These are phyloP conservation scores for Fusarium bactridioides DNA, from an alignment of 2,329 filamentous ascomycete genomes.

Conservation along the genomic window DNA sequence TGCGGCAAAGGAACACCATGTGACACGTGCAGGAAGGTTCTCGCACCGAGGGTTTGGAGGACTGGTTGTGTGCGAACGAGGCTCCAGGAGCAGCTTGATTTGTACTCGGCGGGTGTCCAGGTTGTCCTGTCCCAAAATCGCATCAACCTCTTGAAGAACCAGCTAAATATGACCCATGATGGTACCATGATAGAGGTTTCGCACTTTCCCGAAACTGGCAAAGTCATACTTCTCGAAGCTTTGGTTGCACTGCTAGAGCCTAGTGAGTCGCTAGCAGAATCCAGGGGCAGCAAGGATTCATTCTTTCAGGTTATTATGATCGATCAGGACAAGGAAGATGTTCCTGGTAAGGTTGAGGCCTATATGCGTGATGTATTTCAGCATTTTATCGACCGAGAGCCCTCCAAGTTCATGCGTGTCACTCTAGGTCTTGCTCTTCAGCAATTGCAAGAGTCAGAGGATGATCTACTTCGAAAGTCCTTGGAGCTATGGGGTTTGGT, in stretches of 20 bases:
- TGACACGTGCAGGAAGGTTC: constrained; percentile 68
- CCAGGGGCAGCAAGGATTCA: constrained; percentile 46
- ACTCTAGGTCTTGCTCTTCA: constrained; percentile 64
- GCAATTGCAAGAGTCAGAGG: constrained; percentile 56
- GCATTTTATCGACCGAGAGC: constrained; percentile 66
- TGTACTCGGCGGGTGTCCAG: constrained; percentile 71
- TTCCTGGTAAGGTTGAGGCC: constrained; percentile 64
- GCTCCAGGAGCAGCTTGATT: constrained; percentile 66
- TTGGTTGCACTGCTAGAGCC: constrained; percentile 47
- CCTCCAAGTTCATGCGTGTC: constrained; percentile 66
- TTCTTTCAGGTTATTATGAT: constrained; percentile 61
- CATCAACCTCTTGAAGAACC: constrained; percentile 62
- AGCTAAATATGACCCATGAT: constrained; percentile 57
- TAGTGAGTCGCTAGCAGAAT: constrained; percentile 46
- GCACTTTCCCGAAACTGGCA: constrained; percentile 63
- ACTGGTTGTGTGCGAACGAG: constrained; percentile 69
- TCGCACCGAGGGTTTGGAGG: constrained; percentile 71
- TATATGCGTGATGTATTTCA: constrained; percentile 68
- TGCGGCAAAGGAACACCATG: constrained; percentile 71
- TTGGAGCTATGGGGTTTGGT: constrained; percentile 72
- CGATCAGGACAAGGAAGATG: constrained; percentile 67
- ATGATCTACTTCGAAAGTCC: constrained; percentile 64
- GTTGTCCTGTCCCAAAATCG: constrained; percentile 68
- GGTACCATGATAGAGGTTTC: constrained; percentile 64
- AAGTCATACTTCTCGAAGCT: constrained; percentile 52